These are phyloP conservation scores for Yarrowia galli DNA, from an alignment of 1,139 yeast genomes.

Conservation along the genomic window DNA sequence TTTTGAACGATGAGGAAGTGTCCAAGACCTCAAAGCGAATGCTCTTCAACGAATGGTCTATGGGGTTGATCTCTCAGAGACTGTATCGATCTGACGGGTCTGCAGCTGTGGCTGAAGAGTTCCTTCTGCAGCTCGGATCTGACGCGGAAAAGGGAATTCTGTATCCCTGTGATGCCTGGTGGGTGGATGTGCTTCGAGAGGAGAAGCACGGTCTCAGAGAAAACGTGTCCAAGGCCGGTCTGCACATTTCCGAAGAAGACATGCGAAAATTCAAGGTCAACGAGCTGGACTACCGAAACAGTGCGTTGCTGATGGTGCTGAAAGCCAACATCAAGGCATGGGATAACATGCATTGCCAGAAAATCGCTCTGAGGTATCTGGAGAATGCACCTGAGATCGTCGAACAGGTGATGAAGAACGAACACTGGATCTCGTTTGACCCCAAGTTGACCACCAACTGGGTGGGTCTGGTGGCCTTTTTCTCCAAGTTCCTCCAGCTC, in stretches of 20 bases:
- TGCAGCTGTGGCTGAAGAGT: conserved; percentile 54
- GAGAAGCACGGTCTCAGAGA: conserved; percentile 24
- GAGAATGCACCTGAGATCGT: conserved; percentile 69
- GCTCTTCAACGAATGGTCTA: conserved; percentile 78
- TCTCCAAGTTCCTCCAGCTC: conserved; percentile 64
- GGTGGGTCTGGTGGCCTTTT: conserved; percentile 73
- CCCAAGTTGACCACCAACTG: conserved; percentile 82
- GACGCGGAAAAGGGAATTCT: conserved; percentile 66
- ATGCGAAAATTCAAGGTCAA: conserved; percentile 56
- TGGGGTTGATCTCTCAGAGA: conserved; percentile 64
- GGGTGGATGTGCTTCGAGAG: conserved; percentile 52
- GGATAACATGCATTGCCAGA: conserved; percentile 72
- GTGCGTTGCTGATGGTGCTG: conserved; percentile 69
- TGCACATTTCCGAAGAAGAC: conserved; percentile 34
- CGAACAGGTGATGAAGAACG: conserved; percentile 66
- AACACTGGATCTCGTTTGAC: conserved; percentile 62
- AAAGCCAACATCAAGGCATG: conserved; percentile 77
- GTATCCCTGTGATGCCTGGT: conserved; percentile 66
- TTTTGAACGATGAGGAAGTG: conserved; percentile 67
- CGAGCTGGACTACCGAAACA: conserved; percentile 48
- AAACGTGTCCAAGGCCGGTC: conserved; percentile 9
- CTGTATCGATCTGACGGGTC: conserved; percentile 54
- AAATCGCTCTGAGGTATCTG: conserved; percentile 62
- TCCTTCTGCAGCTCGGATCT: conserved; percentile 60
- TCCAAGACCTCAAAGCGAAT: conserved; percentile 75